A percentile compares a stretch with the other conserved stretches of the same genome.
phyloP scores from a whole-genome alignment of 768 basidiomycete species.

The Tylopilus intermedius region DNA sequence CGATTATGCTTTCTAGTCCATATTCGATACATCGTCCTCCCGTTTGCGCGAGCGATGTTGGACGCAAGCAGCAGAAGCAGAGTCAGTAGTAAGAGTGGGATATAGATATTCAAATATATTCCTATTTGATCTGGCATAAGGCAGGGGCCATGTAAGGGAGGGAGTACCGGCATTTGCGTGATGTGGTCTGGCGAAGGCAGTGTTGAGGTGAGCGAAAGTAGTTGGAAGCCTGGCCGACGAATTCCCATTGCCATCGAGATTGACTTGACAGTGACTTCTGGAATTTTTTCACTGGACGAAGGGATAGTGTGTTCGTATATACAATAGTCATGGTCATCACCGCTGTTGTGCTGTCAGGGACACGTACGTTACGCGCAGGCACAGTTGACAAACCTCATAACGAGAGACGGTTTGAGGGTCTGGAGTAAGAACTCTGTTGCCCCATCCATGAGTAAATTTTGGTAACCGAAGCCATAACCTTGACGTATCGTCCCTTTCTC shows the following conservation, averaged over 20 bases:
- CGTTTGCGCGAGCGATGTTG: constrained; percentile 19
- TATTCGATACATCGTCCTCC: constrained; percentile 2
- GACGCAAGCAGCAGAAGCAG: constrained; percentile 40
- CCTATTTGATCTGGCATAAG: constrained; percentile 78
- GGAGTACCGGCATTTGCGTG: constrained; percentile 28
- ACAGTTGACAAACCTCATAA: constrained; percentile 59
- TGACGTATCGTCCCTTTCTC: constrained; percentile 71
- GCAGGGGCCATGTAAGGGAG: constrained; percentile 59
- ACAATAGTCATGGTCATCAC: constrained; percentile 96
- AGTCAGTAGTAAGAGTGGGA: constrained; percentile 62
- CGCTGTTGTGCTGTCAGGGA: constrained; percentile 41
- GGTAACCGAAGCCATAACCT: constrained; percentile 76
- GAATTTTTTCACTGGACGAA: constrained; percentile 30
- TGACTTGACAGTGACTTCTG: constrained; percentile 85
- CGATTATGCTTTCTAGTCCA: constrained; percentile 9
- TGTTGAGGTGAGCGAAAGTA: constrained; percentile 65
- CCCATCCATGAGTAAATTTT: constrained; percentile 72
- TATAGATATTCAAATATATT: constrained; percentile 70
- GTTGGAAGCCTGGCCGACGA: constrained; percentile 79
- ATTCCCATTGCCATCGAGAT: constrained; percentile 90
- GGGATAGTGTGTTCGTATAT: constrained; percentile 54
- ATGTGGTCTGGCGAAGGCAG: constrained; percentile 23
- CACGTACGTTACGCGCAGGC: background rate
- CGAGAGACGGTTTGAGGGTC: constrained; percentile 54
- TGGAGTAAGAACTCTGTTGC: constrained; percentile 65